Evolutionary conservation across 371 early-diverging fungal genomes (phyloP).

Genomic region (Mucor irregularis): DNA sequence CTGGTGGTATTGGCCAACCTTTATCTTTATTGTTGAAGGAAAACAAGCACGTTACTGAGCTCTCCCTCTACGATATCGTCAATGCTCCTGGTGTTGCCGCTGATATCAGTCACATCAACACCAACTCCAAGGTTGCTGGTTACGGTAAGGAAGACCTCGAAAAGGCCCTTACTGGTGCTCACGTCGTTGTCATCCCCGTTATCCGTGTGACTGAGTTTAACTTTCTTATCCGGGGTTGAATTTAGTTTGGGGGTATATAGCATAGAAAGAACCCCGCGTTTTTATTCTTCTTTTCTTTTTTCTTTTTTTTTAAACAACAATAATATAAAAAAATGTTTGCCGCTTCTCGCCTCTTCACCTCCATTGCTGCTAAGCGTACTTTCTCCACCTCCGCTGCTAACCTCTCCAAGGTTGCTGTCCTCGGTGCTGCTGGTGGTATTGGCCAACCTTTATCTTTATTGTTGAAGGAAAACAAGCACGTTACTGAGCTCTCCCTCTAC

Average conservation of each 20-base stretch:
- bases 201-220: constrained; percentile 10
- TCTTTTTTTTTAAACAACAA: constrained; percentile 18
- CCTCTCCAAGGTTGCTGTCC: constrained; percentile 76
- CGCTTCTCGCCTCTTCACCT: constrained; percentile 42
- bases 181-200: background rate
- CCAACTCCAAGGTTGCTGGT: constrained; percentile 82
- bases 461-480: constrained; percentile 78
- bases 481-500: constrained; percentile 89
- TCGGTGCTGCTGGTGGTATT: constrained; percentile 91
- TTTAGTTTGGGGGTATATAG: background rate
- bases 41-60: constrained; percentile 78
- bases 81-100: constrained; percentile 97
- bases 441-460: constrained; percentile 90
- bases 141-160: too few relatives aligned
- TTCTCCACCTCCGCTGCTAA: constrained; percentile 61
- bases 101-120: constrained; percentile 96
- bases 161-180: too few relatives aligned
- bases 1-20: constrained; percentile 94
- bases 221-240: background rate
- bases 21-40: constrained; percentile 88
- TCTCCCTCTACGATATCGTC: constrained; percentile 94
- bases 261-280: constrained; percentile 1
- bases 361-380: constrained; percentile 64
- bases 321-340: constrained; percentile 39
- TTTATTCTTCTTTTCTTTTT: constrained; percentile 8